phyloP scores from a whole-genome alignment of 805 yeast genomes.

The Alloascoidea africana region DNA sequence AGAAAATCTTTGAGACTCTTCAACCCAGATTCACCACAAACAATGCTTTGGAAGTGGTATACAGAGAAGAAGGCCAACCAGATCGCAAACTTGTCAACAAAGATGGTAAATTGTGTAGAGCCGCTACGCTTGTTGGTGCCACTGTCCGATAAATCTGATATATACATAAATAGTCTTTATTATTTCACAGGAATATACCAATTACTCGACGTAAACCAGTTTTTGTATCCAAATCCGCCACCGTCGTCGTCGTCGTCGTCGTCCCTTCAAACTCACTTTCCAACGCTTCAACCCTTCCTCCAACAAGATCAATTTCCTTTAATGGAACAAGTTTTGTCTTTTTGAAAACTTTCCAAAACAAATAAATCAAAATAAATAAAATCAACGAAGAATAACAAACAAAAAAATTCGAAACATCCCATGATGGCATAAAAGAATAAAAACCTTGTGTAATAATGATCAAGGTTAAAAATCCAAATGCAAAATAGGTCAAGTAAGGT shows the following conservation, averaged over 20 bases:
- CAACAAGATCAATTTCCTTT: conserved; percentile 59
- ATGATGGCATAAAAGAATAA: conserved; percentile 35
- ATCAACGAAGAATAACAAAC: conserved; percentile 45
- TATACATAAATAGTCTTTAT: too few species aligned
- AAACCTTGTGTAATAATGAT: conserved; percentile 40
- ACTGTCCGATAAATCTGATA: conserved; percentile 61
- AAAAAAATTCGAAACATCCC: conserved; percentile 43
- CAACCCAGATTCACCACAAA: conserved; percentile 86
- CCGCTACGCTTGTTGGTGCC: conserved; percentile 58
- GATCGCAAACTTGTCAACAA: conserved; percentile 62
- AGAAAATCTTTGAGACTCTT: conserved; percentile 91
- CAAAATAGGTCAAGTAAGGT: conserved; percentile 40
- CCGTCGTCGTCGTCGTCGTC: too few species aligned
- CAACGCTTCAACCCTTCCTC: conserved; percentile 52
- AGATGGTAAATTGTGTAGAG: conserved; percentile 66
- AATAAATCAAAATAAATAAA: conserved; percentile 29
- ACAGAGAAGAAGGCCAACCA: conserved; percentile 61
- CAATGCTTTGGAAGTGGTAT: conserved; percentile 62
- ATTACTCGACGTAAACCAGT: too few species aligned
- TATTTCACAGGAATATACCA: too few species aligned
- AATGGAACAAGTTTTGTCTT: conserved; percentile 47
- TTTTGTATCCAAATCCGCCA: too few species aligned
- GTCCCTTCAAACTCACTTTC: conserved; percentile 13
- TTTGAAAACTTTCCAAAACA: conserved; percentile 35
- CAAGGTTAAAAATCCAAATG: conserved; percentile 24